Evolutionary conservation across 805 yeast genomes (phyloP).

Genomic region (Isabelozyma pseudorhagii): DNA sequence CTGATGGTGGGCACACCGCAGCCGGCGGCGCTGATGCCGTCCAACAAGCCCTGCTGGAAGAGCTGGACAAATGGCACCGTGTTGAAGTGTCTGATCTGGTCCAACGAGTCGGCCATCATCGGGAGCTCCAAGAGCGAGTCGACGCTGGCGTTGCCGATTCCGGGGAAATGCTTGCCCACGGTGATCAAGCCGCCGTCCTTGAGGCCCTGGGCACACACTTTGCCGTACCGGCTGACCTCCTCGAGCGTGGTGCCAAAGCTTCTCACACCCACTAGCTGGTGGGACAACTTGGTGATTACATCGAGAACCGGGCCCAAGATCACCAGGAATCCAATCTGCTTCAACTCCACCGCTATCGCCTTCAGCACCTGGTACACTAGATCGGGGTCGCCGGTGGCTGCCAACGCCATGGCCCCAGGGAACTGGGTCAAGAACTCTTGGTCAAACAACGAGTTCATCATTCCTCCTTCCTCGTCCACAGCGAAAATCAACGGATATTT

Average conservation of each 20-base stretch:
- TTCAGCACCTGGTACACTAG: conserved; percentile 50
- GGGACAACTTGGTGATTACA: conserved; percentile 53
- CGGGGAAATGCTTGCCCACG: conserved; percentile 66
- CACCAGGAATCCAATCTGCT: conserved; percentile 53
- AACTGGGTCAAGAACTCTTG: conserved; percentile 50
- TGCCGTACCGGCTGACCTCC: conserved; percentile 53
- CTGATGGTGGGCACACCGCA: conserved; percentile 62
- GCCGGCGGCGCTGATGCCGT: conserved; percentile 59
- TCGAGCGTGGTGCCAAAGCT: conserved; percentile 61
- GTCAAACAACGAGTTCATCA: conserved; percentile 58
- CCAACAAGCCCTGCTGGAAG: conserved; percentile 43
- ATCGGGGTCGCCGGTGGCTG: conserved; percentile 49
- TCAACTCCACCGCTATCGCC: conserved; percentile 53
- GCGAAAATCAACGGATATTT: conserved; percentile 54
- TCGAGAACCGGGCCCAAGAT: conserved; percentile 62
- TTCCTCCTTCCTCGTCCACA: conserved; percentile 63
- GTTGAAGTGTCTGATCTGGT: conserved; percentile 49
- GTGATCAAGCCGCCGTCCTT: conserved; percentile 51
- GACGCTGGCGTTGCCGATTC: conserved; percentile 59
- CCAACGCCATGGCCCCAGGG: conserved; percentile 65
- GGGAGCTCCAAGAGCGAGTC: conserved; percentile 57
- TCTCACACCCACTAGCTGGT: conserved; percentile 57
- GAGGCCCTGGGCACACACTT: conserved; percentile 51
- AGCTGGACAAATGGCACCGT: conserved; percentile 49
- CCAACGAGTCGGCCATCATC: conserved; percentile 53